Evolutionary conservation across 768 basidiomycete species (phyloP), one percentile per base, ranked within the genome.

Genomic region (Tricholoma sp.): DNA sequence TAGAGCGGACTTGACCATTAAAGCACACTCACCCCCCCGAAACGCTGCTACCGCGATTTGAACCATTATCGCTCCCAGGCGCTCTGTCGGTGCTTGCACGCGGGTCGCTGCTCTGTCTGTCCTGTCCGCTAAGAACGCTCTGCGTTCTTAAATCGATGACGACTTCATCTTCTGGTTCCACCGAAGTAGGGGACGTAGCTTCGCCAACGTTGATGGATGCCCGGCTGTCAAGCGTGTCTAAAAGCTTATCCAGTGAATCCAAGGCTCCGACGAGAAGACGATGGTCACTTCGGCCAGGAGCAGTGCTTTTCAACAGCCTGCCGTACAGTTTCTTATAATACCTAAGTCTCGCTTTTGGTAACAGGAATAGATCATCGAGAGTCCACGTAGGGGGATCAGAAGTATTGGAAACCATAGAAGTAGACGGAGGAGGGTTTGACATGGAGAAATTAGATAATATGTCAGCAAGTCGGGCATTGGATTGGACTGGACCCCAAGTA

Each of bases 301-400:
- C 82, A 1, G 94, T 94, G 65, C 88, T 91, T 71, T 89, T 92
- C 49, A 98, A 74, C 45, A 98, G 74, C 50, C 89, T 83, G 51
- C 82, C 79, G 67, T 98, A 98, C 0, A 98, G 77, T 68, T 89
- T 95, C 66, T 84, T 86, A 76, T 98, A 98, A 71, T 99, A 98
- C 63, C 85, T 85, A 55, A 99, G 73, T 42, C 97, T 84, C 12
- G 77, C 76, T 65, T 86, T 88, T 0, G 97, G 97, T 8, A 98
- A 80, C 11, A 89, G 72, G 74, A 99, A 99, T 18, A 98, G 77
- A 7, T 82, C 74, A 66, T 98, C 96, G 12, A 98, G 74, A 0
- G 92, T 89, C 92, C 95, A 97, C 4, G 71, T 67, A 6, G 78
- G 71, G 12, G 74, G 65, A 55, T 78, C 73, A 4, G 68, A 53